Evolutionary conservation across 2,329 filamentous ascomycete genomes (phyloP).

Genomic region (Didymella arachidicola): DNA sequence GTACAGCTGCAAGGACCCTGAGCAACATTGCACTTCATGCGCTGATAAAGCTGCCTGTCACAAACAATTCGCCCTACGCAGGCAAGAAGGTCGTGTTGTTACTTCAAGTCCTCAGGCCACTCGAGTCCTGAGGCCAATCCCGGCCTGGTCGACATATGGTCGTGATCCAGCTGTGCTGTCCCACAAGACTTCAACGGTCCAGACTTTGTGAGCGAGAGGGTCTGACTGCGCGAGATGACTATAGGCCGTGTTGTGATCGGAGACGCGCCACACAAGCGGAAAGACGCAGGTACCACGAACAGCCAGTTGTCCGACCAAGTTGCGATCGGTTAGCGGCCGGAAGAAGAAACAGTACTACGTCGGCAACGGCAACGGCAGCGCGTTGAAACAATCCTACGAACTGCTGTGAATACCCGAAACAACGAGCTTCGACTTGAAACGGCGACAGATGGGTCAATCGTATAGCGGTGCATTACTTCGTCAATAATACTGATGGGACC

Average conservation of each 20-base stretch:
- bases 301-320: slow-evolving; percentile 29
- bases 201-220: slow-evolving; percentile 6
- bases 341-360: slow-evolving; percentile 28
- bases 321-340: slow-evolving; percentile 33
- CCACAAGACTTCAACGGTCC: slow-evolving; percentile 24
- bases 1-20: slow-evolving; percentile 15
- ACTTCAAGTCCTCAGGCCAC: background rate
- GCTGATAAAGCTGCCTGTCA: slow-evolving; percentile 4
- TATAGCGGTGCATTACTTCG: slow-evolving; percentile 14
- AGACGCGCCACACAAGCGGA: slow-evolving; percentile 29
- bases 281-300: slow-evolving; percentile 38
- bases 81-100: slow-evolving; percentile 1
- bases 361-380: slow-evolving; percentile 25
- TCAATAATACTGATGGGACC: background rate
- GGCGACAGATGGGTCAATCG: slow-evolving; percentile 6
- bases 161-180: slow-evolving; percentile 26
- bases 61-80: slow-evolving; percentile 1
- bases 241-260: slow-evolving; percentile 14
- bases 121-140: slow-evolving; percentile 2
- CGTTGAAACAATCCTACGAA: slow-evolving; percentile 38
- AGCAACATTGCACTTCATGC: slow-evolving; percentile 11
- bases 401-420: slow-evolving; percentile 40
- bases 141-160: slow-evolving; percentile 2
- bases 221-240: slow-evolving; percentile 14
- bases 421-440: slow-evolving; percentile 19